Evolutionary conservation across 2,329 filamentous ascomycete genomes (phyloP).

Genomic region (Ramichloridium luteum): DNA sequence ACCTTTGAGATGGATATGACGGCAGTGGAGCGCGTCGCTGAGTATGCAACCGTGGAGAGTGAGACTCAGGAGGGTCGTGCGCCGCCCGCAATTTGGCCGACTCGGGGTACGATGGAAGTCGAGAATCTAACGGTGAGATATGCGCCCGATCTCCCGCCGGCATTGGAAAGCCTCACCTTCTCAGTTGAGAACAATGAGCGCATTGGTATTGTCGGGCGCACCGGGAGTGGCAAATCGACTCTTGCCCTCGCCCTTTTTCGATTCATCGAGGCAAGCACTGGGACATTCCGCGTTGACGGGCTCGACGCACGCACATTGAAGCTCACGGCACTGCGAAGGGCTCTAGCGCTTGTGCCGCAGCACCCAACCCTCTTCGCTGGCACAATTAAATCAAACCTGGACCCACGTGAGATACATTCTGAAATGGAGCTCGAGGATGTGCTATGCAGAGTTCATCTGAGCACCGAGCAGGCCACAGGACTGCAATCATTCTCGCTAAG

Average conservation of each 20-base stretch:
- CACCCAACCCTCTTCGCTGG: conserved; percentile 29
- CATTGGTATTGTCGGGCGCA: conserved; percentile 84
- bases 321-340: neutral
- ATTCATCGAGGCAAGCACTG: neutral
- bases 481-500: neutral
- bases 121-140: conserved; percentile 75
- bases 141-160: conserved; percentile 66
- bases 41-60: conserved; percentile 85
- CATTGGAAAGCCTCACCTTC: conserved; percentile 66
- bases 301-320: conserved; percentile 1
- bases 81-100: conserved; percentile 60
- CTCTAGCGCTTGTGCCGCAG: neutral
- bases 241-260: conserved; percentile 2
- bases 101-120: conserved; percentile 68
- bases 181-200: conserved; percentile 72
- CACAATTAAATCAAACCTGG: conserved; percentile 62
- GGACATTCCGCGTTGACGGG: neutral
- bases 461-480: neutral
- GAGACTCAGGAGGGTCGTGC: conserved; percentile 44
- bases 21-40: conserved; percentile 25
- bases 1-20: conserved; percentile 7
- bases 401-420: conserved; percentile 59
- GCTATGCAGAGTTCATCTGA: conserved; percentile 1
- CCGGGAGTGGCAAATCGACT: conserved; percentile 42
- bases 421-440: conserved; percentile 47